Percentiles rank a stretch among this genome's conserved stretches.
These are phyloP conservation scores for Kodamaea sp. DNA, from an alignment of 1,139 yeast species.

Conservation along the genomic window DNA sequence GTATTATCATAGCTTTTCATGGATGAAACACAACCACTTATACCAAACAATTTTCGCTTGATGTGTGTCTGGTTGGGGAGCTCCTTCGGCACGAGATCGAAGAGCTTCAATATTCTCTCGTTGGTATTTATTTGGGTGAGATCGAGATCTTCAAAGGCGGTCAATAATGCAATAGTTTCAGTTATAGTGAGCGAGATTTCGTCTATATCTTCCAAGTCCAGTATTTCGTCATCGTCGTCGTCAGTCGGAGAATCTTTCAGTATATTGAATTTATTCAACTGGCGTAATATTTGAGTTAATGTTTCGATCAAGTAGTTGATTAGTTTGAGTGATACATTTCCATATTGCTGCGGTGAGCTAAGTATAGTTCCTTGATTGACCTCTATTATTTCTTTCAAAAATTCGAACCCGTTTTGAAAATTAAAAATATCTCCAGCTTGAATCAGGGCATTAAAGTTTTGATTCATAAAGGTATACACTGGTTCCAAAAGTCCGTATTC, in stretches of 20 bases:
- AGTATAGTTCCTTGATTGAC: constrained; percentile 3
- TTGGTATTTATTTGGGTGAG: constrained; percentile 11
- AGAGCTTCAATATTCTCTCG: constrained; percentile 7
- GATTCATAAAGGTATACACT: constrained; percentile 6
- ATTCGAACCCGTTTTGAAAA: constrained; percentile 8
- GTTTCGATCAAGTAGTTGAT: constrained; percentile 3
- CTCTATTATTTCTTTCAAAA: constrained; percentile 10
- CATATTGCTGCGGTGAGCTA: constrained; percentile 1
- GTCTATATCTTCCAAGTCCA: constrained; percentile 12
- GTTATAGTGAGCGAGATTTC: constrained; percentile 14
- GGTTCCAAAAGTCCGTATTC: constrained; percentile 9
- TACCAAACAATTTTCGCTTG: constrained; percentile 35
- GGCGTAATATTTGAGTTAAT: constrained; percentile 1
- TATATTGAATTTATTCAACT: constrained; percentile 1
- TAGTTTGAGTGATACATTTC: constrained; percentile 2
- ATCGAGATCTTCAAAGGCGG: constrained; percentile 20
- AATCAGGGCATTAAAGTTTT: constrained; percentile 1
- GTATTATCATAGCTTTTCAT: constrained; percentile 24
- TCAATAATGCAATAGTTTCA: constrained; percentile 17
- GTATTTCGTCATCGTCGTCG: constrained; percentile 10
- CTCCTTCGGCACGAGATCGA: constrained; percentile 9
- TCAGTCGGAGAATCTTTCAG: not conserved
- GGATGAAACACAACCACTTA: constrained; percentile 39
- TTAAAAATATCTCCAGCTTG: constrained; percentile 5
- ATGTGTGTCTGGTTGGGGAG: constrained; percentile 13